Evolutionary conservation across 75 land plant genomes (phyloP), one percentile per base, ranked within the genome.

Genomic region (Ceratopteris richardii): DNA sequence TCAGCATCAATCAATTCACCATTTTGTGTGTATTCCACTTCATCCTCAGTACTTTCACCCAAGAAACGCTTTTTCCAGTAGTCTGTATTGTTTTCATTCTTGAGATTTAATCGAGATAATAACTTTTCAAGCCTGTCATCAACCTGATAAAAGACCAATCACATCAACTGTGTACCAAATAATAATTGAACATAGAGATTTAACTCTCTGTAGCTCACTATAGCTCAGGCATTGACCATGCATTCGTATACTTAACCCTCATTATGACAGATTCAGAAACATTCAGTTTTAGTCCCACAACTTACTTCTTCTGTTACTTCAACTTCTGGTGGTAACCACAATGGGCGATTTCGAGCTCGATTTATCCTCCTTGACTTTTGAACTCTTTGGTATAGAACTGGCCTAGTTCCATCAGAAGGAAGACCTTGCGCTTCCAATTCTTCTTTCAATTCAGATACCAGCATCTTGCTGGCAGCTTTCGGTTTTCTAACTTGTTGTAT

Each of bases 401-500:
- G 85, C 56, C 96, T 82, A 18, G 80, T 86, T 36, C 98, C 98
- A 70, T 94, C 96, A 51, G 70, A 76, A 51, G 98, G 98, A 52
- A 90, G 67, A 12, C 74, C 96, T 78, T 94, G 98, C 54, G 84
- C 96, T 44, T 90, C 96, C 37, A 95, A 71, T 55, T 95, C 99
- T 67, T 90, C 96, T 69, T 80, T 95, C 54, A 95, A 29, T 48
- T 95, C 97, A 51, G 84, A 71, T 23, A 90, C 88, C 48, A 86
- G 26, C 91, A 95, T 86, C 60, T 95, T 95, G 68, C 96, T 90
- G 24, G 99, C 99, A 62, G 99, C 96, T 57, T 95, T 95, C 36
- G 99, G 99, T 68, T 84, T 95, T 55, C 72, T 64, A 44, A 57
- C 67, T 67, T 76, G 74, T 50, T 42, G 70, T 13, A 66, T 66